Base-by-base conservation (phyloP, 2,329 filamentous ascomycete genomes). In the Talaromyces sp. region DNA sequence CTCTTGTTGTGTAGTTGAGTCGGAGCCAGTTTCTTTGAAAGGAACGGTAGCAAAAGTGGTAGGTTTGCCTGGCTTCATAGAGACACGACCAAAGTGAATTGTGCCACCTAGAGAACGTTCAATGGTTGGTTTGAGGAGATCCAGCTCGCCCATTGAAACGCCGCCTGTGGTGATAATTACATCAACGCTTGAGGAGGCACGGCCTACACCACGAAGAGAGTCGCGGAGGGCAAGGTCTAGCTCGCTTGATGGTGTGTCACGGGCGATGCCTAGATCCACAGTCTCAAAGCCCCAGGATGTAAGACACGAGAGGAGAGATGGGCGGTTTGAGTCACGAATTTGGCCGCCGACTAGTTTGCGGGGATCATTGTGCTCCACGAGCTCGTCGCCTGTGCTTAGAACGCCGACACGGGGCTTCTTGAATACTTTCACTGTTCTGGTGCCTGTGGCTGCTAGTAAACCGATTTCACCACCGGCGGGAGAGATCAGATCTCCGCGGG, bases 11-110 rank as follows among this genome's bases (percentile, higher is more conserved):
- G 48, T 42, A 8, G 50, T 22, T 10, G 42, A 50, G n/a, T 62
- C 13, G 63, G 54, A 13, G 13, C 17, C 11, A 14, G 37, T 10
- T 64, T 69, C 64, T 59, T 86, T 86, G 66, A 82, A 77, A 0
- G 90, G 86, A 0, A 97, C 82, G 0, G 91, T 97, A 2, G 94
- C 94, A 71, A 99, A 99, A 0, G 94, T 99, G 0, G 92, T 97
- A 2, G 94, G 94, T 74, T 97, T 99, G 4, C 94, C 94, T 0
- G 94, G 94, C 77, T 99, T 99, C 94, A 99, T 97, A 49, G 88
- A 84, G 2, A 99, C 94, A 3, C 94, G 88, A 20, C 94, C 94
- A 64, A 99, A 99, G 73, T 97, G 94, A 61, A 99, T 96, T 0
- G 87, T 94, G 7, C 94, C 94, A 51, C 91, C 91, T 1, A 99